Evolutionary conservation across 2,329 filamentous ascomycete genomes (phyloP).

Genomic region (Passalora sequoiae): DNA sequence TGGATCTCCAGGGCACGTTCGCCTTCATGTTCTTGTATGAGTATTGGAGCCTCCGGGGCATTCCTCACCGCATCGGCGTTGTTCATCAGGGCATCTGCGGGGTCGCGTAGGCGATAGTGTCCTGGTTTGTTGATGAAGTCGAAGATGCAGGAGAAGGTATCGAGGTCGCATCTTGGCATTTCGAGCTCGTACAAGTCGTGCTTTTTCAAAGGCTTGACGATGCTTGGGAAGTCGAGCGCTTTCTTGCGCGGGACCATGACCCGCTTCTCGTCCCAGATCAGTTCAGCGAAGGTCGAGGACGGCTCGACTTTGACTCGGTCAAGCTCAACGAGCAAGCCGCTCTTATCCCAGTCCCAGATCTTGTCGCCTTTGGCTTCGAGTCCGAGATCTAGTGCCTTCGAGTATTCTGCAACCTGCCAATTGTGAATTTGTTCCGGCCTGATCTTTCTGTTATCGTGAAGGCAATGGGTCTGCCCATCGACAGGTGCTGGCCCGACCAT

Average conservation of each 20-base stretch:
- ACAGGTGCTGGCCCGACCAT: conserved; percentile 15
- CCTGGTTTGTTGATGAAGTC: conserved; percentile 27
- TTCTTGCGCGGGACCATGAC: conserved; percentile 32
- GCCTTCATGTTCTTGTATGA: background rate
- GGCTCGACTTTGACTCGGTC: conserved; percentile 28
- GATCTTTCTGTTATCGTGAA: conserved; percentile 29
- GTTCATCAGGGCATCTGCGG: background rate
- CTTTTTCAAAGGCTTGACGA: conserved; percentile 32
- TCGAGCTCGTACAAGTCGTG: conserved; percentile 30
- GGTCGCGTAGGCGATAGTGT: conserved; percentile 10
- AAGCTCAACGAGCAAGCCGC: conserved; percentile 29
- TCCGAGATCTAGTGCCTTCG: conserved; percentile 32
- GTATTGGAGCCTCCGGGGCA: background rate
- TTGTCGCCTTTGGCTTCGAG: conserved; percentile 34
- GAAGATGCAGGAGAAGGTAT: conserved; percentile 34
- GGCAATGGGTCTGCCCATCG: conserved; percentile 29
- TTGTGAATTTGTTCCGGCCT: conserved; percentile 29
- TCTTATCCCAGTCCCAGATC: conserved; percentile 32
- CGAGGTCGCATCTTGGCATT: conserved; percentile 29
- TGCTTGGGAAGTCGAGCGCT: conserved; percentile 29
- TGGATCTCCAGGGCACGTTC: background rate
- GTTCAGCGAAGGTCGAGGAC: conserved; percentile 35
- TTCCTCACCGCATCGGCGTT: background rate
- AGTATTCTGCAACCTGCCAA: conserved; percentile 30
- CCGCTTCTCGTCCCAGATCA: conserved; percentile 34